Conservation (phyloP, 2,329 filamentous ascomycete species). For the Neoscytalidium dimidiatum region DNA sequence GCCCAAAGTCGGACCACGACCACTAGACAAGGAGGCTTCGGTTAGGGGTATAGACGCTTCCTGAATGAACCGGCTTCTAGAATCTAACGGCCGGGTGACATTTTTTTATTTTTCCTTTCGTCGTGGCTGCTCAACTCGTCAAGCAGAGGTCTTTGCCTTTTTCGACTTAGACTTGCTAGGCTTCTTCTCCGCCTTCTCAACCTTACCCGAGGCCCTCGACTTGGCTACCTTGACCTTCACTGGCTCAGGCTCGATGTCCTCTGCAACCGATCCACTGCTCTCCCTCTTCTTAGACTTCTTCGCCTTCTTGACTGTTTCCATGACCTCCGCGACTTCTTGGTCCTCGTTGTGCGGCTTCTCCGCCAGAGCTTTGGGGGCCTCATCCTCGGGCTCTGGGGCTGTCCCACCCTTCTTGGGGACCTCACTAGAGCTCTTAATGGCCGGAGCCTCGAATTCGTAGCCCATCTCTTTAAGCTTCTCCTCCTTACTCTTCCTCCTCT, state of each 20-base stretch:
- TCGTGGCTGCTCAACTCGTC: not conserved
- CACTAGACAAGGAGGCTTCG: not conserved
- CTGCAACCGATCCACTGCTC: slow-evolving; percentile 1
- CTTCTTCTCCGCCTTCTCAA: slow-evolving; percentile 12
- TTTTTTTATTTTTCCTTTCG: not conserved
- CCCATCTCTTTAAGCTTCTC: slow-evolving; percentile 77
- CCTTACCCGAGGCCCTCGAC: not conserved
- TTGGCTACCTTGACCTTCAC: slow-evolving; percentile 18
- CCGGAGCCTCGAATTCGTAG: slow-evolving; percentile 78
- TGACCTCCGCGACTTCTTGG: slow-evolving; percentile 20
- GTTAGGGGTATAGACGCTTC: not conserved
- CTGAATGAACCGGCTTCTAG: too few relatives aligned
- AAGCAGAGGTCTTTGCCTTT: slow-evolving; percentile 13
- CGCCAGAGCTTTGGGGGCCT: slow-evolving; percentile 34
- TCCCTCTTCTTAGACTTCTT: slow-evolving; percentile 19
- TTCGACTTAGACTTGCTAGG: slow-evolving; percentile 17
- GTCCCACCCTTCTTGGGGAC: slow-evolving; percentile 43
- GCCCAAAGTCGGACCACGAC: not conserved
- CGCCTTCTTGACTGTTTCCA: slow-evolving; percentile 22
- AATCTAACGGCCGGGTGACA: too few relatives aligned
- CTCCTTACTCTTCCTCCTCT: slow-evolving; percentile 67
- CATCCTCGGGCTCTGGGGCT: slow-evolving; percentile 26
- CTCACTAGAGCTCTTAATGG: slow-evolving; percentile 65
- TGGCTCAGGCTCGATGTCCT: not conserved
- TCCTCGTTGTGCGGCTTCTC: slow-evolving; percentile 19